These are phyloP conservation scores for Klebsormidium nitens DNA, from an alignment of 139 green algal species.

Conservation along the genomic window DNA sequence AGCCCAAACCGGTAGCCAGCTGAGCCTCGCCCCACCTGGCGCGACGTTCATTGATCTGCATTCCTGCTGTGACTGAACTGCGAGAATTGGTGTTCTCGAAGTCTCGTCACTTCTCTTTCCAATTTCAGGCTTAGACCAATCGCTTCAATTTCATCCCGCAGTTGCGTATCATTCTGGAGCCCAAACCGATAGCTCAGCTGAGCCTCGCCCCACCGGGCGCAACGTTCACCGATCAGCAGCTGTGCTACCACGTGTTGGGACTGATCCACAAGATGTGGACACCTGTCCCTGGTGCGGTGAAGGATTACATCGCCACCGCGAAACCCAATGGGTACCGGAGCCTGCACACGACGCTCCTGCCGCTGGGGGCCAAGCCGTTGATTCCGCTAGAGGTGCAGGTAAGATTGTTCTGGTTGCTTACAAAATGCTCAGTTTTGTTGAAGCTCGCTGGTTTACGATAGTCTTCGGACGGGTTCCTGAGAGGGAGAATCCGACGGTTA, in stretches of 20 bases:
- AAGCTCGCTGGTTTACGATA: too few species aligned
- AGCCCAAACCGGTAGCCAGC: too few species aligned
- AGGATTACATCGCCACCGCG: slow-evolving; percentile 86
- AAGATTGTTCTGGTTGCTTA: too few species aligned
- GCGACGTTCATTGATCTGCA: slow-evolving; percentile 7
- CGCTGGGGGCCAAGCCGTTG: slow-evolving; percentile 29
- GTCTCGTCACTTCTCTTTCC: too few species aligned
- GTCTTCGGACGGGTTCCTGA: too few species aligned
- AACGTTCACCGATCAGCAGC: slow-evolving; percentile 17
- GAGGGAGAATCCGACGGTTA: too few species aligned
- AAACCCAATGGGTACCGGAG: slow-evolving; percentile 77
- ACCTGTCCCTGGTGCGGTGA: slow-evolving; percentile 63
- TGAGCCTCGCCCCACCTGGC: background rate
- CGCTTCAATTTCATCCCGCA: background rate
- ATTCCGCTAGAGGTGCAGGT: slow-evolving; percentile 43
- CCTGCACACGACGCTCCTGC: slow-evolving; percentile 72
- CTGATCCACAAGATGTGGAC: slow-evolving; percentile 72
- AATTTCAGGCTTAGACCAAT: too few species aligned
- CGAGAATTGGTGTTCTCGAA: too few species aligned
- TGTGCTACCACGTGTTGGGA: slow-evolving; percentile 64
- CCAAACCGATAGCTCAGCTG: too few species aligned
- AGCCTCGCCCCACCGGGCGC: background rate
- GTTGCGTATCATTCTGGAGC: slow-evolving; percentile 3
- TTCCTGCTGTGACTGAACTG: too few species aligned
- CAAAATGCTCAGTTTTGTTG: too few species aligned